These are phyloP conservation scores for Apiospora hydei DNA, from an alignment of 2,329 filamentous ascomycete genomes.

Conservation along the genomic window DNA sequence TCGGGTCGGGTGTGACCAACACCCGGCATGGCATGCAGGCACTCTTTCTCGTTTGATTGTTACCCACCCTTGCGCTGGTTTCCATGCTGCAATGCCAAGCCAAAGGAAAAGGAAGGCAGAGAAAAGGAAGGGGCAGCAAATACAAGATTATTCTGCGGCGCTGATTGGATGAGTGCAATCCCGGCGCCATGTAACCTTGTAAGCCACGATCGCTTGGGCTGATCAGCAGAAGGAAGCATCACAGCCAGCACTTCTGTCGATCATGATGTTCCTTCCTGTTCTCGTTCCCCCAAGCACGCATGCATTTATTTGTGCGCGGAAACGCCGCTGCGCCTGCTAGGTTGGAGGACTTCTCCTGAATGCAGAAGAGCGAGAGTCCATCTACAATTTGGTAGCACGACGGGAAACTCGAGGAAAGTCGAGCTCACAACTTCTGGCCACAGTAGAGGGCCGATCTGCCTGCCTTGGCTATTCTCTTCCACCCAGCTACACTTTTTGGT, in stretches of 20 bases:
- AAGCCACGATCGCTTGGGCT: conserved; percentile 6
- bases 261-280: background rate
- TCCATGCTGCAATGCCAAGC: background rate
- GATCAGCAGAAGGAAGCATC: conserved; percentile 16
- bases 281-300: background rate
- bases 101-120: background rate
- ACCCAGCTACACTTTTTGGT: background rate
- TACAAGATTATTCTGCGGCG: background rate
- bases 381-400: background rate
- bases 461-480: background rate
- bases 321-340: background rate
- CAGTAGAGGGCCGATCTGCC: background rate
- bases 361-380: background rate
- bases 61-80: background rate
- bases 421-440: background rate
- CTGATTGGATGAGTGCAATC: background rate
- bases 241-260: conserved; percentile 4
- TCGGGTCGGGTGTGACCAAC: conserved; percentile 3
- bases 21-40: background rate
- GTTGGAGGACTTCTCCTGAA: background rate
- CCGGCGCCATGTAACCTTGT: background rate
- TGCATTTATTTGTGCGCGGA: background rate
- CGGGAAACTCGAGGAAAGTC: background rate
- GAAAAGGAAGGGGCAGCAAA: background rate
- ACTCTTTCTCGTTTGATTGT: background rate